Percentiles rank a stretch among this genome's conserved stretches.
phyloP scores from a whole-genome alignment of 2,329 filamentous ascomycete species.

The Emmonsiellopsis sp. region DNA sequence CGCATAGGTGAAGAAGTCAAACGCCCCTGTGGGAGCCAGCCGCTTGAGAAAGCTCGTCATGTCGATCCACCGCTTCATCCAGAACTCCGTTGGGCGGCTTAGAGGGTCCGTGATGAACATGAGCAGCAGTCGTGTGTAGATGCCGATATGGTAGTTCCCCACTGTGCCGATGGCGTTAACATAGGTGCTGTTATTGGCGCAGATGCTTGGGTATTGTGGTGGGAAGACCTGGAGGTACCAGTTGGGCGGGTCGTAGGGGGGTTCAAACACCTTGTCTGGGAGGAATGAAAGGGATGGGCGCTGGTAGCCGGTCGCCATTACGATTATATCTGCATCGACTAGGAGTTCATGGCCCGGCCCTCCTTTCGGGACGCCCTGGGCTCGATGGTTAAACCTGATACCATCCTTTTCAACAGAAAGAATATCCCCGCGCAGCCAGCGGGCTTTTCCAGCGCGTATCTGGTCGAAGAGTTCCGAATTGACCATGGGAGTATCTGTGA shows the following conservation, averaged over 20 bases:
- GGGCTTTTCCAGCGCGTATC: slow-evolving; percentile 59
- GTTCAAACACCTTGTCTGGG: slow-evolving; percentile 60
- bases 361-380: slow-evolving; percentile 63
- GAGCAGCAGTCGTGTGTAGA: slow-evolving; percentile 75
- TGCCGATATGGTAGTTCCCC: slow-evolving; percentile 81
- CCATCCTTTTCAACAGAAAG: slow-evolving; percentile 53
- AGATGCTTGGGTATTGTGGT: slow-evolving; percentile 61
- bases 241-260: slow-evolving; percentile 68
- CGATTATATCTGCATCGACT: slow-evolving; percentile 64
- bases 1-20: slow-evolving; percentile 83
- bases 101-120: slow-evolving; percentile 79
- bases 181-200: slow-evolving; percentile 77
- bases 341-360: slow-evolving; percentile 59
- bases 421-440: slow-evolving; percentile 77
- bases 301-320: slow-evolving; percentile 76
- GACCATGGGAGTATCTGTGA: slow-evolving; percentile 78
- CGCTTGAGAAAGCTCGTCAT: slow-evolving; percentile 66
- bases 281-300: slow-evolving; percentile 65
- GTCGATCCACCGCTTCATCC: slow-evolving; percentile 82
- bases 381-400: slow-evolving; percentile 61
- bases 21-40: slow-evolving; percentile 61
- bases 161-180: slow-evolving; percentile 71
- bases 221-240: slow-evolving; percentile 89
- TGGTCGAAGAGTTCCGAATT: slow-evolving; percentile 72
- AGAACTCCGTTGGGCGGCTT: slow-evolving; percentile 58